Evolutionary conservation across 2,329 filamentous ascomycete genomes (phyloP).

Genomic region (Alternaria dauci): DNA sequence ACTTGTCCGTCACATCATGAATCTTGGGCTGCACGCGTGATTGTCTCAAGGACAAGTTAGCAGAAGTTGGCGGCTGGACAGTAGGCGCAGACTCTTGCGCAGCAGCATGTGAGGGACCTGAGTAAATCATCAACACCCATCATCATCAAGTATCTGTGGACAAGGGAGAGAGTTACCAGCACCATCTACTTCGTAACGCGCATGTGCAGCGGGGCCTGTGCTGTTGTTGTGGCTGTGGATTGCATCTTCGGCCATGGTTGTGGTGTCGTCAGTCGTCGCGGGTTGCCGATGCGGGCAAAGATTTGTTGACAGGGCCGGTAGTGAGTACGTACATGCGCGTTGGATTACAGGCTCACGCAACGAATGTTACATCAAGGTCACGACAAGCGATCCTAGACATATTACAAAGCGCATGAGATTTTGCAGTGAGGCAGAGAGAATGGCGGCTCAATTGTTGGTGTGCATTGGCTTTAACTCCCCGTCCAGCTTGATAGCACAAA

Average conservation of each 20-base stretch:
- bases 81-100: constrained; percentile 25
- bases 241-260: constrained; percentile 40
- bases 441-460: constrained; percentile 26
- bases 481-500: constrained; percentile 48
- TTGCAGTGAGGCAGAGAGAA: not conserved
- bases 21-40: constrained; percentile 48
- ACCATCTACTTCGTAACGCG: constrained; percentile 20
- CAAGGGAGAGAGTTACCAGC: constrained; percentile 18
- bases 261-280: constrained; percentile 31
- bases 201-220: constrained; percentile 26
- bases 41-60: constrained; percentile 44
- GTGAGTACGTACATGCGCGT: constrained; percentile 13
- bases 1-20: constrained; percentile 65
- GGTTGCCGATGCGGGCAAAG: constrained; percentile 43
- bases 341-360: not conserved
- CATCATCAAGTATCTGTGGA: not conserved
- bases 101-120: constrained; percentile 28
- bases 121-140: constrained; percentile 27
- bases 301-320: constrained; percentile 33
- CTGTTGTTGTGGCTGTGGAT: constrained; percentile 35
- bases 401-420: not conserved
- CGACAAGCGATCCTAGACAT: constrained; percentile 9
- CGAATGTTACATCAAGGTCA: constrained; percentile 3
- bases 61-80: constrained; percentile 26
- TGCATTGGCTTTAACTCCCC: constrained; percentile 36